Base-by-base conservation (phyloP, 345 rosid genomes). In the Ceriops decandra region DNA sequence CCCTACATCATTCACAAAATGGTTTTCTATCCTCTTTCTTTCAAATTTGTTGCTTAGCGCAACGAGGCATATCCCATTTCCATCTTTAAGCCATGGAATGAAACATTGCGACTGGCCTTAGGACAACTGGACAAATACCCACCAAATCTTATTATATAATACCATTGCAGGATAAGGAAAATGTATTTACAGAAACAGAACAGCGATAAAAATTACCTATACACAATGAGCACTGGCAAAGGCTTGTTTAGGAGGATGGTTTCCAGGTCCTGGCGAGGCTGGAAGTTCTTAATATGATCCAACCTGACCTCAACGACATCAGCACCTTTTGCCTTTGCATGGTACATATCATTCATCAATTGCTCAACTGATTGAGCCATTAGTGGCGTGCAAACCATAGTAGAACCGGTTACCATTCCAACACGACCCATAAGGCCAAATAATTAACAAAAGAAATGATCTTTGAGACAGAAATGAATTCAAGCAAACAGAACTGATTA, bases 301-400 rank as follows among this genome's bases (percentile, higher is more conserved):
- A 88, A 60, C 64, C 90, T 77, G 21, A 85, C 62, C 85, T 85
- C 88, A 33, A 76, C 86, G 8, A 80, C 60, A 32, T 82, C 82
- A 11, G 88, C 90, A 54, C 90, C 87, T 63, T 82, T 77, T 36
- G 76, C 71, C 76, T 82, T 84, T 26, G 87, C 89, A 60, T 24
- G 36, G 9, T 73, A 17, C 89, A 83, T 83, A 13, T 77, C 76
- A 26, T 28, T 57, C 24, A 82, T 63, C 74, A 79, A 64, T 73
- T 77, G 77, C 73, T 83, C 84, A 51, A 69, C 85, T 16, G 89
- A 74, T 56, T 68, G 52, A 36, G 70, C 78, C 82, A 79, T 75
- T 67, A 83, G 26, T 57, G 86, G 76, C 62, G 85, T 79, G 73
- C 85, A 85, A 36, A 82, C 70, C 81, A 71, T 63, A 15, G 63